phyloP scores from a whole-genome alignment of 108 stramenopile genomes.

The Skeletonema costatum region DNA sequence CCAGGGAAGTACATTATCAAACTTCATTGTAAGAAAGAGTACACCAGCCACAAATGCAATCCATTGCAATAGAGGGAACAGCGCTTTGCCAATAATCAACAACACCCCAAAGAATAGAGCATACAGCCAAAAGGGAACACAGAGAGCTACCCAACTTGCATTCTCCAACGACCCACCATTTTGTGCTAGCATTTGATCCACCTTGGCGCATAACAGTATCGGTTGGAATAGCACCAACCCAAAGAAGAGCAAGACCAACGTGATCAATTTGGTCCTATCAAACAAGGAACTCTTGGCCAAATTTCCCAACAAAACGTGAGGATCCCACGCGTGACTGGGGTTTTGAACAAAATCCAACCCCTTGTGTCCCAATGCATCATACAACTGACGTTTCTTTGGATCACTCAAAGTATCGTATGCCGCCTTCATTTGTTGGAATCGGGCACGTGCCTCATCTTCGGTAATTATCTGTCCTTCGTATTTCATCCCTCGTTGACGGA shows the following conservation, averaged over 20 bases:
- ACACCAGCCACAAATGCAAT: conserved; percentile 51
- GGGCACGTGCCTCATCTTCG: conserved; percentile 62
- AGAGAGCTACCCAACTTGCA: conserved; percentile 57
- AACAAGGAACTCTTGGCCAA: conserved; percentile 49
- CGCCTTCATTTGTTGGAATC: conserved; percentile 78
- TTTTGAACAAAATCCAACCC: conserved; percentile 48
- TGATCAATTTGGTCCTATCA: conserved; percentile 67
- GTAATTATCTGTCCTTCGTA: conserved; percentile 39
- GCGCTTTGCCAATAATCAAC: conserved; percentile 38
- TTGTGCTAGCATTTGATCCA: conserved; percentile 66
- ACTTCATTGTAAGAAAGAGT: conserved; percentile 50
- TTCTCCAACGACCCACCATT: conserved; percentile 55
- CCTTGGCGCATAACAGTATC: conserved; percentile 74
- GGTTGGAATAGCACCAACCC: conserved; percentile 69
- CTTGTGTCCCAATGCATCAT: conserved; percentile 49
- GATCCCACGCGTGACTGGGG: conserved; percentile 53
- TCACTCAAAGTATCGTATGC: conserved; percentile 71
- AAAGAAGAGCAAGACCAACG: conserved; percentile 44
- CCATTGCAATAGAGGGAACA: conserved; percentile 43
- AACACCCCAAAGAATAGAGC: conserved; percentile 38
- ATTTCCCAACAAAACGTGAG: conserved; percentile 65
- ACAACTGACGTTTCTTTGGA: conserved; percentile 59
- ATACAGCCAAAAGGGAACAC: conserved; percentile 71
- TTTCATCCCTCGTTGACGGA: conserved; percentile 72
- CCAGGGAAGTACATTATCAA: conserved; percentile 29